A percentile compares a stretch with the other conserved stretches of the same genome.
Conservation (phyloP, 129 eudicot genomes). For the Dittrichia graveolens region DNA sequence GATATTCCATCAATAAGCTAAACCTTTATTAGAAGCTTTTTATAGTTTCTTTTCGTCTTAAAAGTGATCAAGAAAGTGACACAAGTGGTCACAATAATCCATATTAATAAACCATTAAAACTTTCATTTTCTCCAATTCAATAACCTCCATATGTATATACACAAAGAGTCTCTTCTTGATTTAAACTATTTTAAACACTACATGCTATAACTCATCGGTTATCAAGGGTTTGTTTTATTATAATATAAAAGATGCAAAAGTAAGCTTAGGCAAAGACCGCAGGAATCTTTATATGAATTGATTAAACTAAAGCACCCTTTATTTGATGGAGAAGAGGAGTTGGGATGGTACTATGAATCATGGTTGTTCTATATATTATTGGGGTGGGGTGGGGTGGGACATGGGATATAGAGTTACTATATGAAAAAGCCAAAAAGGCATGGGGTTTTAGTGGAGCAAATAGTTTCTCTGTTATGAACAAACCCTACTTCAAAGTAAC, state of each 20-base stretch:
- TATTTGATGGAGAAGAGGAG: slow-evolving; percentile 7
- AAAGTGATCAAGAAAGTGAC: neutral
- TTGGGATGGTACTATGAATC: slow-evolving; percentile 17
- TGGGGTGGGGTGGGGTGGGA: slow-evolving; percentile 32
- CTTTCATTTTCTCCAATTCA: neutral
- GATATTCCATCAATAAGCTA: slow-evolving; percentile 27
- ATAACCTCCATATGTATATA: too few relatives aligned
- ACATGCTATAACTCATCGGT: neutral
- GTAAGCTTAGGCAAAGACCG: neutral
- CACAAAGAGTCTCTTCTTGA: neutral
- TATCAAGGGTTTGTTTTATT: slow-evolving; percentile 6
- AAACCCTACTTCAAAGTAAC: slow-evolving; percentile 37
- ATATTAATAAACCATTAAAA: neutral
- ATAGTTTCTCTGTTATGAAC: slow-evolving; percentile 24
- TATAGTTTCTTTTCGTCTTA: slow-evolving; percentile 12
- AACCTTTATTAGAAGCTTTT: slow-evolving; percentile 26
- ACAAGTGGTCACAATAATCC: neutral
- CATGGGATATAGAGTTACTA: slow-evolving; percentile 28
- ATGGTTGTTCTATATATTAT: slow-evolving; percentile 14
- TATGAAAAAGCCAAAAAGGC: slow-evolving; percentile 38
- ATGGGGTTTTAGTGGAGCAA: slow-evolving; percentile 33
- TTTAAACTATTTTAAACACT: neutral
- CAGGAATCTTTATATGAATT: slow-evolving; percentile 17
- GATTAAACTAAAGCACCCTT: slow-evolving; percentile 27
- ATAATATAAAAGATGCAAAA: slow-evolving; percentile 8